These are phyloP conservation scores for Chrysopogon serrulatus DNA, from an alignment of 176 grass and related monocot genomes.

Conservation along the genomic window DNA sequence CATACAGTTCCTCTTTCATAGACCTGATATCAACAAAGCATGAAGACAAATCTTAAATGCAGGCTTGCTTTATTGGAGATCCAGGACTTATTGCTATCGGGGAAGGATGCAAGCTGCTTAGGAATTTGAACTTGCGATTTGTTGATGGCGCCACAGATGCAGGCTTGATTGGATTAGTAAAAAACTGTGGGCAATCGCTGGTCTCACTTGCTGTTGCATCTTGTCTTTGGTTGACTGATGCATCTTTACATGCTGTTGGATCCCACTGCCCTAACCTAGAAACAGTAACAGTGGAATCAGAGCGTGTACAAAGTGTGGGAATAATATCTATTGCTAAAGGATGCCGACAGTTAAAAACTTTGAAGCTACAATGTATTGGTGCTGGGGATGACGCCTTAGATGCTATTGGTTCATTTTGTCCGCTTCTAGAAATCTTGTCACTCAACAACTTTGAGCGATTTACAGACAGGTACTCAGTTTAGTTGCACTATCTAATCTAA, in stretches of 20 bases:
- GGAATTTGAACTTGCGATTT: conserved; percentile 57
- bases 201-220: conserved; percentile 51
- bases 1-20: neutral
- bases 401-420: conserved; percentile 74
- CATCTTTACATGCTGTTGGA: conserved; percentile 74
- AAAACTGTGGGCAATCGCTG: conserved; percentile 53
- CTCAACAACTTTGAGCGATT: conserved; percentile 78
- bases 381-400: conserved; percentile 68
- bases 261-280: conserved; percentile 64
- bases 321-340: conserved; percentile 68
- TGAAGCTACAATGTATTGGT: conserved; percentile 75
- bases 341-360: conserved; percentile 58
- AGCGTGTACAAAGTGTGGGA: conserved; percentile 49
- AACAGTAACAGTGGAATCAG: conserved; percentile 60
- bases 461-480: conserved; percentile 61
- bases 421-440: conserved; percentile 62
- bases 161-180: conserved; percentile 69
- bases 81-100: conserved; percentile 77
- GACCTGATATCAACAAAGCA: neutral
- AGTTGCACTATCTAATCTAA: neutral
- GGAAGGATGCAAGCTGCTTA: conserved; percentile 63
- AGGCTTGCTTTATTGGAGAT: conserved; percentile 94
- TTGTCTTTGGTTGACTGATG: conserved; percentile 73
- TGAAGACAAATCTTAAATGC: conserved; percentile 12
- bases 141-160: conserved; percentile 70